phyloP scores from a whole-genome alignment of 305 asterid species.

The Solanum hybrid region DNA sequence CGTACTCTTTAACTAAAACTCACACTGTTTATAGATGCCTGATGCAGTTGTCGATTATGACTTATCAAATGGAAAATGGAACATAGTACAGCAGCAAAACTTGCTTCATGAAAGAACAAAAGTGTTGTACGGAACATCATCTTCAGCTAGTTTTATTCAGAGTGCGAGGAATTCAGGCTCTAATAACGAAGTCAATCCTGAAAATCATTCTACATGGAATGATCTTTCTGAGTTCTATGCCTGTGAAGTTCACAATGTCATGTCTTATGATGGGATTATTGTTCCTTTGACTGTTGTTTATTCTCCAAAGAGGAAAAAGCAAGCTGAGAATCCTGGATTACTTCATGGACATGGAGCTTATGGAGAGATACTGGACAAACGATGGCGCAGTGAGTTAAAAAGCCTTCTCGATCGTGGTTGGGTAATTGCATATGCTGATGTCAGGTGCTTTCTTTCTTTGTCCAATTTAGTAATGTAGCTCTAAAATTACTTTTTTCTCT shows the following conservation, averaged over 20 bases:
- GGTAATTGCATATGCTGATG: constrained; percentile 95
- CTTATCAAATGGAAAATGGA: constrained; percentile 65
- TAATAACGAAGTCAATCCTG: constrained; percentile 10
- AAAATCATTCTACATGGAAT: constrained; percentile 47
- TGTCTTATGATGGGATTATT: constrained; percentile 60
- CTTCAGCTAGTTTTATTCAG: constrained; percentile 28
- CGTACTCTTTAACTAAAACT: background rate
- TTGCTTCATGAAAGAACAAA: constrained; percentile 76
- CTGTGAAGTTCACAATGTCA: constrained; percentile 68
- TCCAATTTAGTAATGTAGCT: constrained; percentile 3
- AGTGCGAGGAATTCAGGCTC: constrained; percentile 20
- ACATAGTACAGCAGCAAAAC: constrained; percentile 77
- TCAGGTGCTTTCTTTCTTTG: constrained; percentile 48
- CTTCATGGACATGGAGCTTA: constrained; percentile 96
- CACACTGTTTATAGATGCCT: constrained; percentile 58
- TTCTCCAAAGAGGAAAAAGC: constrained; percentile 55
- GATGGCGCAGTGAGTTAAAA: constrained; percentile 92
- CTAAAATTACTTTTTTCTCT: background rate
- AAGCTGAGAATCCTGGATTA: constrained; percentile 70
- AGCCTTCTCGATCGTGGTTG: constrained; percentile 99
- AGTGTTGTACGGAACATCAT: constrained; percentile 61
- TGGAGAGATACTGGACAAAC: constrained; percentile 59
- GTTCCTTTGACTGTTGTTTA: constrained; percentile 80
- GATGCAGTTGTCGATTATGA: constrained; percentile 92
- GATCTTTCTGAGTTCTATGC: constrained; percentile 85